These are phyloP conservation scores for Physaria fendleri DNA, from an alignment of 345 rosid species.

Conservation along the genomic window DNA sequence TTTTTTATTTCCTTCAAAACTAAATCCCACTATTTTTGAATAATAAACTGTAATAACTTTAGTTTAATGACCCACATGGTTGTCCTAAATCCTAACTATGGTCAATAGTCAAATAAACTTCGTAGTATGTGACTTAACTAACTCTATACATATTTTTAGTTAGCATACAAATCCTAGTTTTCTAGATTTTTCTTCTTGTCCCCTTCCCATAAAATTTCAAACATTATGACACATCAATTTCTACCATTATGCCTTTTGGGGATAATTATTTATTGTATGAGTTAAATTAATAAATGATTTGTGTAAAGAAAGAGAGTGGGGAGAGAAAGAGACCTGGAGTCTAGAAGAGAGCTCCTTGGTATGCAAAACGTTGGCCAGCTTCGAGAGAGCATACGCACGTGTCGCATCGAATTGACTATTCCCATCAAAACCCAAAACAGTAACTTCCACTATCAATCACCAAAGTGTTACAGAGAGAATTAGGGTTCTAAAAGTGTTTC, in stretches of 20 bases:
- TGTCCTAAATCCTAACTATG: conserved; percentile 15
- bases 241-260: conserved; percentile 3
- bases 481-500: too few relatives aligned
- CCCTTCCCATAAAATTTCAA: neutral
- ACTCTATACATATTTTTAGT: conserved; percentile 8
- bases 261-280: neutral
- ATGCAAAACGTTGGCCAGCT: conserved; percentile 95
- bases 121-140: conserved; percentile 1
- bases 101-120: conserved; percentile 21
- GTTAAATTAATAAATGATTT: neutral
- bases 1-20: neutral
- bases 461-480: too few relatives aligned
- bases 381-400: conserved; percentile 99
- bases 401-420: conserved; percentile 75
- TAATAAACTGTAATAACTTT: neutral
- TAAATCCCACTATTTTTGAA: neutral
- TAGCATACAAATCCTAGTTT: conserved; percentile 18
- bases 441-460: too few relatives aligned
- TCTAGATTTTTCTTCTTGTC: conserved; percentile 24
- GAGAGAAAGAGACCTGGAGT: conserved; percentile 54
- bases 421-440: conserved; percentile 14
- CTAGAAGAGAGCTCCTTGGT: conserved; percentile 81
- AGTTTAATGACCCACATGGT: conserved; percentile 19
- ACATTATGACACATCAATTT: conserved; percentile 13
- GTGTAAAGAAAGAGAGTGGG: neutral